Evolutionary conservation across 805 yeast species (phyloP).

Genomic region (Nakazawaea anatomiae): DNA sequence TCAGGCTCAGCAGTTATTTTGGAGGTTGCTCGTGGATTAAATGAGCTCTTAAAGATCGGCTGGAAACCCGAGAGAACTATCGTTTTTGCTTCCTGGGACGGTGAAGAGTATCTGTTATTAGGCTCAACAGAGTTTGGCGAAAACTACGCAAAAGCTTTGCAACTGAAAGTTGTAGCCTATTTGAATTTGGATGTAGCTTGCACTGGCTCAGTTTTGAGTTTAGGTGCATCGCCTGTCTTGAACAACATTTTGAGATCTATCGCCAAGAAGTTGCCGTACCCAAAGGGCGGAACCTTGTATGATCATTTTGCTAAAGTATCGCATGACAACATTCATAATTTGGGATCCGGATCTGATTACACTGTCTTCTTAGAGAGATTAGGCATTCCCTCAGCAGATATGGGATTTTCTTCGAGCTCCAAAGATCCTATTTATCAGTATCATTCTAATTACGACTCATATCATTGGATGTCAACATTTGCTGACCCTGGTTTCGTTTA

Average conservation of each 20-base stretch:
- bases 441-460: conserved; percentile 72
- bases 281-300: conserved; percentile 28
- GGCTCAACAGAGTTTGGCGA: conserved; percentile 82
- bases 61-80: conserved; percentile 75
- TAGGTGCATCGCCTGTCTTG: conserved; percentile 57
- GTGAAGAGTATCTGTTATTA: conserved; percentile 63
- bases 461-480: conserved; percentile 58
- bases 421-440: conserved; percentile 64
- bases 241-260: conserved; percentile 37
- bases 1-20: conserved; percentile 62
- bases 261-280: conserved; percentile 41
- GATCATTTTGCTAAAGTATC: conserved; percentile 29
- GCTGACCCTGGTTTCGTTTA: conserved; percentile 59
- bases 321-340: conserved; percentile 30
- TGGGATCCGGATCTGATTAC: conserved; percentile 72
- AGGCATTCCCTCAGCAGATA: conserved; percentile 56
- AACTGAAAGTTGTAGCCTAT: conserved; percentile 54
- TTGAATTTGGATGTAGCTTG: conserved; percentile 65
- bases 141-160: conserved; percentile 39
- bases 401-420: conserved; percentile 42
- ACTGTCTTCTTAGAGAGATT: conserved; percentile 54
- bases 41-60: conserved; percentile 43
- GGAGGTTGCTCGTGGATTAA: conserved; percentile 58
- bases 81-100: conserved; percentile 75
- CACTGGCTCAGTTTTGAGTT: conserved; percentile 44